Base-by-base conservation (phyloP, 768 basidiomycete genomes). In the Leccinum subgranulosum region DNA sequence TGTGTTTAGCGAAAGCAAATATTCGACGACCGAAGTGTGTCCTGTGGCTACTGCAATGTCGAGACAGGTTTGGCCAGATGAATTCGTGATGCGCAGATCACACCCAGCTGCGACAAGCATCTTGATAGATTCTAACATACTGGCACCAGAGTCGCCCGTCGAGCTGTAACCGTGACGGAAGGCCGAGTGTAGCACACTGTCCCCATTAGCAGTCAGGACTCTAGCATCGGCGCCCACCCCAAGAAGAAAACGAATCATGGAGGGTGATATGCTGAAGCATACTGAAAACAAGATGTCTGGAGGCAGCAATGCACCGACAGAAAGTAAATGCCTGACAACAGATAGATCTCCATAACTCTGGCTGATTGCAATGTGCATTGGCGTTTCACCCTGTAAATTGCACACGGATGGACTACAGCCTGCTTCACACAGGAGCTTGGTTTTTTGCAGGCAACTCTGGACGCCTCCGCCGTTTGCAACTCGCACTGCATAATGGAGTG, bases 91-190 rank as follows among this genome's bases (percentile, higher is more conserved):
- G 14, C 14, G 3, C 3, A n/a, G 14, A 46, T 46, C 12, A 23
- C 45, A 46, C 3, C 45, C 45, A 23, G 21, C 45, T 14, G 1
- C 12, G 23, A 25, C 6, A 4, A 46, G 45, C 3, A 15, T 46
- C 19, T 6, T 15, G 9, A 7, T 1, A 46, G 12, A 7, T 23
- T 15, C 45, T 15, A 9, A 1, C 0, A 12, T 31, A 46, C 3
- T 2, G 3, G 9, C 7, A 3, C 2, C 21, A 0, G 19, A 19
- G 14, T 7, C 21, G 6, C 6, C 21, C 7, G 6, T 14, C 1
- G 6, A 15, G 4, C 0, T 0, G 21, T 0, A 4, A 14, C 19
- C 0, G 21, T 0, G 2, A 14, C 19, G 19, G 1, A 46, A 7
- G 45, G 3, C 23, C 15, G 41, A 43, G 12, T 46, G 45, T 0